Conservation (phyloP, 305 asterid species). For the Solanum hybrid region DNA sequence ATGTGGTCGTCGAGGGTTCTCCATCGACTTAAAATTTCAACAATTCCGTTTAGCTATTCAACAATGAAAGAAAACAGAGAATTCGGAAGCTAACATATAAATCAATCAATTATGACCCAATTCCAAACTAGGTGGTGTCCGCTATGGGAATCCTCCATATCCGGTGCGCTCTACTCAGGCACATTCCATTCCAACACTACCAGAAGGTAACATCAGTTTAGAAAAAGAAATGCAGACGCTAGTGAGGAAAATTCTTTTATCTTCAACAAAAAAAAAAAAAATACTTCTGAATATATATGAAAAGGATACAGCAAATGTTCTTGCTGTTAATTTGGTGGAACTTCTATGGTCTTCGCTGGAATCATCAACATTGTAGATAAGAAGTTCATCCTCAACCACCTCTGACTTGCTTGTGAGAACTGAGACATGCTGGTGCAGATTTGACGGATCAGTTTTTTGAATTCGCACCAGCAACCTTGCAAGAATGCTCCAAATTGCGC, state of each 20-base stretch:
- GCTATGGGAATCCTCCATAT: neutral
- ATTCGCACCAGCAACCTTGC: conserved; percentile 42
- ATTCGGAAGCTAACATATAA: conserved; percentile 4
- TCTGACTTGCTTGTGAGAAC: conserved; percentile 46
- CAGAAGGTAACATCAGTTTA: neutral
- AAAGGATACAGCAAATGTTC: conserved; percentile 59
- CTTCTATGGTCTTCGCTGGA: conserved; percentile 17
- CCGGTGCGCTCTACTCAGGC: neutral
- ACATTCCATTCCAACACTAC: neutral
- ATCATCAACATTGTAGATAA: conserved; percentile 27
- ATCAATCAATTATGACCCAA: neutral
- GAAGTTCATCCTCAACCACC: conserved; percentile 56
- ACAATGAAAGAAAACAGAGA: conserved; percentile 30
- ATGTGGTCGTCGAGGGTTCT: conserved; percentile 29
- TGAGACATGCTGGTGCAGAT: conserved; percentile 38
- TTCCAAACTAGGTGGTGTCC: neutral
- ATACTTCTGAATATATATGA: conserved; percentile 11
- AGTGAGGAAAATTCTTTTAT: neutral
- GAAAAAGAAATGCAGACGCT: neutral
- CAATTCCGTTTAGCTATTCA: conserved; percentile 45
- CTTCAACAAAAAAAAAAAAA: neutral
- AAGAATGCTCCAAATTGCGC: conserved; percentile 66
- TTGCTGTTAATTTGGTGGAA: conserved; percentile 20
- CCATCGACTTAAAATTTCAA: conserved; percentile 46
- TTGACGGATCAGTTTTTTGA: conserved; percentile 34